Evolutionary conservation across 1,284 basidiomycete species (phyloP), one percentile per base, ranked within the genome.

Genomic region (Porodaedalea pini): DNA sequence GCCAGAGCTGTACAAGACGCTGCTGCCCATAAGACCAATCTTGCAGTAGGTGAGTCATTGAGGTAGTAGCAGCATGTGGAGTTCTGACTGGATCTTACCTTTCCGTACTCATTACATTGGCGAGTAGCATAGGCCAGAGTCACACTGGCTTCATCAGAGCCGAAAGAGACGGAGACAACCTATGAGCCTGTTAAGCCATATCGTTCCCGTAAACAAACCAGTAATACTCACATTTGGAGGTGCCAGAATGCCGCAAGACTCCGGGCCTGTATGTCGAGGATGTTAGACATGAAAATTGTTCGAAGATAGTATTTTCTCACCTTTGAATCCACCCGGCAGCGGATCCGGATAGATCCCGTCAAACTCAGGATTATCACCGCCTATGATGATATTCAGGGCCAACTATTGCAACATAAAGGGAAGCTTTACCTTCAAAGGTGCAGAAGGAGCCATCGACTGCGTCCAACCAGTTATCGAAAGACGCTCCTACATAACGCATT

Each of bases 61-160:
- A 19, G 48, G 21, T 3, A 36, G 36, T 31, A 25, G 23, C 29
- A n/a, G 7, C 11, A 31, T 23, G 21, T 17, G 1, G 25, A 40
- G 4, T 5, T 3, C 7, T 5, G 2, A 17, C 23, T 32, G 1
- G 2, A 29, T 3, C 15, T 19, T 23, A 47, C 45, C 45, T 71
- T 73, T 50, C 67, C 83, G 63, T 85, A 85, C 63, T 85, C 82
- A 15, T 66, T 65, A 62, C 82, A 84, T 65, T 83, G 82, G 37
- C 81, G 71, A 45, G 70, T 68, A 25, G 78, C 73, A 66, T 78
- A 83, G 17, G 66, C 65, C 2, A 70, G 57, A 0, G 78, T 75
- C n/a, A 79, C 69, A 40, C 74, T 73, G 2, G 72, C 72, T 66
- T 83, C 81, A 49, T 77, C 72, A 58, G 73, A 75, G 40, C 70